phyloP scores from a whole-genome alignment of 371 early-diverging fungal species.

The Rhizomucor miehei region DNA sequence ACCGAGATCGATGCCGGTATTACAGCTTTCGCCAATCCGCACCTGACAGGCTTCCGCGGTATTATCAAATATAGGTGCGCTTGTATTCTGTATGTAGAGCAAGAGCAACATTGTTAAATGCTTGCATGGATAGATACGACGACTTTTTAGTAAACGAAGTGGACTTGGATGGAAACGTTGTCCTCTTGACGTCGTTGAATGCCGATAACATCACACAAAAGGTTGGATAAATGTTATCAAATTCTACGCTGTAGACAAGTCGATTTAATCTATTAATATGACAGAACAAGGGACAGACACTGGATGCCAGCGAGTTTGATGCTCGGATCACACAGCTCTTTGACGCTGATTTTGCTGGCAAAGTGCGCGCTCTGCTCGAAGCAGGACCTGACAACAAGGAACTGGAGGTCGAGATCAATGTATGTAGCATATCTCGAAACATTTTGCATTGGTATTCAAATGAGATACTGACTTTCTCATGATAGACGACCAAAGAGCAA shows the following conservation, averaged over 20 bases:
- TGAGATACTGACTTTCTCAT: not conserved
- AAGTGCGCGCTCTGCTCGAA: slow-evolving; percentile 27
- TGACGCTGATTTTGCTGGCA: slow-evolving; percentile 18
- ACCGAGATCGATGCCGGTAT: slow-evolving; percentile 81
- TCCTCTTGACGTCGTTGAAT: slow-evolving; percentile 56
- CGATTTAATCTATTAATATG: not conserved
- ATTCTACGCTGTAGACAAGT: not conserved
- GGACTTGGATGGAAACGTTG: slow-evolving; percentile 68
- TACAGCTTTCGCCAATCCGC: slow-evolving; percentile 60
- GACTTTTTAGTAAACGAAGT: slow-evolving; percentile 97
- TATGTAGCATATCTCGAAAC: not conserved
- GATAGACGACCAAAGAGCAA: slow-evolving; percentile 22
- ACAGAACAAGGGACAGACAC: not conserved
- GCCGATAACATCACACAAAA: slow-evolving; percentile 21
- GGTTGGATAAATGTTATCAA: slow-evolving; percentile 5
- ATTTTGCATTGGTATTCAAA: too few relatives aligned
- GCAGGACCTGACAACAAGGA: slow-evolving; percentile 7
- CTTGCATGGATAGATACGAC: slow-evolving; percentile 10
- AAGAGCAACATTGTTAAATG: not conserved
- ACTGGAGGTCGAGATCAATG: not conserved
- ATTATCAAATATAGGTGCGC: slow-evolving; percentile 73
- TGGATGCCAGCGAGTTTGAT: slow-evolving; percentile 25
- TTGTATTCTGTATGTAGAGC: too few relatives aligned
- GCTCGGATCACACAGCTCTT: slow-evolving; percentile 17
- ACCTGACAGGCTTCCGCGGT: slow-evolving; percentile 63